Evolutionary conservation across 2,329 filamentous ascomycete species (phyloP).

Genomic region (Colletotrichum sp.): DNA sequence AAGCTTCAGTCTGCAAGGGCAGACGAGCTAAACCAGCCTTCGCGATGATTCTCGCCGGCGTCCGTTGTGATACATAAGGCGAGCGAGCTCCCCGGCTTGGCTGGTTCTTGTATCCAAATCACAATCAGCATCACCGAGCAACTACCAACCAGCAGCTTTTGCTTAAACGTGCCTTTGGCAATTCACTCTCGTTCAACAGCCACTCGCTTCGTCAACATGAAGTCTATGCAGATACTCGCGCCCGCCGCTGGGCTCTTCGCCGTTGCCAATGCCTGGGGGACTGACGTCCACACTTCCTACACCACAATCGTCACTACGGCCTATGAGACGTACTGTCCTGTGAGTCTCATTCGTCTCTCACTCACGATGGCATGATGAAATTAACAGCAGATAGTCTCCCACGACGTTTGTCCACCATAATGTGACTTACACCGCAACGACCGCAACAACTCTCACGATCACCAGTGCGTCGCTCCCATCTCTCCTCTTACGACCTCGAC

Average conservation of each 20-base stretch:
- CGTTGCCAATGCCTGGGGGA: conserved; percentile 29
- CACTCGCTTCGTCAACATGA: conserved; percentile 37
- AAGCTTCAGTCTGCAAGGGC: not conserved
- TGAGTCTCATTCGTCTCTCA: conserved; percentile 27
- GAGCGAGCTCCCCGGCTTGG: not conserved
- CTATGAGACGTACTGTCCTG: conserved; percentile 49
- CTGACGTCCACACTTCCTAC: conserved; percentile 25
- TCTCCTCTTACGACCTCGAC: not conserved
- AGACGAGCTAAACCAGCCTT: not conserved
- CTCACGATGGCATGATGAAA: not conserved
- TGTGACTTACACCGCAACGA: conserved; percentile 48
- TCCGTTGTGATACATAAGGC: conserved; percentile 6
- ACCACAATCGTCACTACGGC: conserved; percentile 43
- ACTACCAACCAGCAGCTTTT: conserved; percentile 24
- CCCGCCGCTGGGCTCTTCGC: conserved; percentile 35
- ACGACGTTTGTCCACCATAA: conserved; percentile 44
- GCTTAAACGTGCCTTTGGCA: conserved; percentile 16
- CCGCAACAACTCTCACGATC: conserved; percentile 47
- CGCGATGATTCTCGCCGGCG: not conserved
- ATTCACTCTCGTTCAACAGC: conserved; percentile 21
- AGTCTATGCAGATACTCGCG: conserved; percentile 34
- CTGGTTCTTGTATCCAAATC: not conserved
- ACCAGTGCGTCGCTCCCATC: conserved; percentile 36
- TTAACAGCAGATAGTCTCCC: conserved; percentile 30
- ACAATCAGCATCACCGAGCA: not conserved